A percentile compares a stretch with the other conserved stretches of the same genome.
phyloP scores from a whole-genome alignment of 306 rosid genomes.

The Trifolium fragiferum region DNA sequence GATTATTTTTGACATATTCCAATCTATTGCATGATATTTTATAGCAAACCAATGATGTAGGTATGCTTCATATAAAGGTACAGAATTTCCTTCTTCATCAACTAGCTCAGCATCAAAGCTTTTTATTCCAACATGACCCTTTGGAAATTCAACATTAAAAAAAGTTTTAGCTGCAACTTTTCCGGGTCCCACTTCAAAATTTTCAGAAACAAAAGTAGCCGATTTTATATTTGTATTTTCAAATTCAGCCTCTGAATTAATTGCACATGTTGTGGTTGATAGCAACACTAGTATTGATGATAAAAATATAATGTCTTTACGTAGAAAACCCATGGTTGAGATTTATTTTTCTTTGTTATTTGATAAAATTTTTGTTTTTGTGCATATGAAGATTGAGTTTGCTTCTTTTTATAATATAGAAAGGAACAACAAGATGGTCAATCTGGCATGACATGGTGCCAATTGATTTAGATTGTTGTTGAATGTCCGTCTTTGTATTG shows the following conservation, averaged over 20 bases:
- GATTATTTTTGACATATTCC: not conserved
- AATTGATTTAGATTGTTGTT: too few species aligned
- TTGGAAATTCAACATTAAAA: slow-evolving; percentile 9
- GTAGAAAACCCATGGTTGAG: too few species aligned
- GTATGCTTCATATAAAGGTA: slow-evolving; percentile 29
- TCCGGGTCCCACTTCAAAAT: slow-evolving; percentile 7
- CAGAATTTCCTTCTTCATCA: slow-evolving; percentile 1
- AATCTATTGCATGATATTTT: not conserved
- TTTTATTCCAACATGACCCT: slow-evolving; percentile 33
- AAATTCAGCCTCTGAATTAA: not conserved
- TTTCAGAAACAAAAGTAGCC: not conserved
- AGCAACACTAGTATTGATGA: not conserved
- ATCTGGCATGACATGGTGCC: too few species aligned
- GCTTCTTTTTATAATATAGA: too few species aligned
- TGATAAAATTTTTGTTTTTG: too few species aligned
- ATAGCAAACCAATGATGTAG: slow-evolving; percentile 10
- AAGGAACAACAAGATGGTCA: too few species aligned
- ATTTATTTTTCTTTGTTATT: too few species aligned
- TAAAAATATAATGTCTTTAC: not conserved
- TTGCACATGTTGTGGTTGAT: not conserved
- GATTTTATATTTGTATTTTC: not conserved
- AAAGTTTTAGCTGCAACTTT: not conserved
- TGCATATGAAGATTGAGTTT: too few species aligned
- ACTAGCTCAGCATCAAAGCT: slow-evolving; percentile 36
- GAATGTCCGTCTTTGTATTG: too few species aligned